phyloP scores from a whole-genome alignment of 139 green algal species.

The Mychonastes homosphaera region DNA sequence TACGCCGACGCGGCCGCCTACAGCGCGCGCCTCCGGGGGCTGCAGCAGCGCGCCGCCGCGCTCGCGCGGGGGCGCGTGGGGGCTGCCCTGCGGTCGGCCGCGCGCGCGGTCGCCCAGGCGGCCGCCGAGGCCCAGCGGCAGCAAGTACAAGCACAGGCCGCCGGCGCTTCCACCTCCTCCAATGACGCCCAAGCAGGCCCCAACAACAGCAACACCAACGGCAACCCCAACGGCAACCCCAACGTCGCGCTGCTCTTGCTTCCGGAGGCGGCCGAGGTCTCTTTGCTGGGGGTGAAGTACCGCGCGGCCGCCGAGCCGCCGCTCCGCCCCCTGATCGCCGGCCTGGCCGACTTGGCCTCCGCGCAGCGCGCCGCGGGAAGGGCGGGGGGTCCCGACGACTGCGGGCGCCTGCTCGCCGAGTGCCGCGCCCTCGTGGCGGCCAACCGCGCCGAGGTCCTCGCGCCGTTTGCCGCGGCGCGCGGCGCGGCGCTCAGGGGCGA shows the following conservation, averaged over 20 bases:
- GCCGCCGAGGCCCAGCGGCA: slow-evolving; percentile 8
- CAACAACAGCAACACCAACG: too few relatives aligned
- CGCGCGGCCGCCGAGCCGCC: slow-evolving; percentile 68
- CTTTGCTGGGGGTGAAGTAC: slow-evolving; percentile 91
- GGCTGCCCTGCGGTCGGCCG: slow-evolving; percentile 6
- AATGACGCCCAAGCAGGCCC: too few relatives aligned
- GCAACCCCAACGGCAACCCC: slow-evolving; percentile 1
- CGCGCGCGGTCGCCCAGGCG: slow-evolving; percentile 9
- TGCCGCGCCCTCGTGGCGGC: slow-evolving; percentile 46
- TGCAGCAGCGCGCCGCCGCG: slow-evolving; percentile 59
- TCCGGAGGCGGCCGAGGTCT: slow-evolving; percentile 64
- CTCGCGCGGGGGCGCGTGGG: slow-evolving; percentile 13
- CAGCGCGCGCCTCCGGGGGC: slow-evolving; percentile 71
- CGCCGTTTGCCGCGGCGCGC: slow-evolving; percentile 31
- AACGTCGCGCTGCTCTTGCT: slow-evolving; percentile 19
- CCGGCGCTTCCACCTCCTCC: not conserved
- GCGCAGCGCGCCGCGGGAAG: too few relatives aligned
- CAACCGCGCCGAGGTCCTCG: slow-evolving; percentile 59
- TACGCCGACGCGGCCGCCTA: slow-evolving; percentile 82
- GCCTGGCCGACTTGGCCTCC: not conserved
- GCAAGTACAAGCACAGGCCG: too few relatives aligned
- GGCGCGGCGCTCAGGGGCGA: slow-evolving; percentile 23
- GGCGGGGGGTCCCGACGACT: too few relatives aligned
- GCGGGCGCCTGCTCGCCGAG: slow-evolving; percentile 75
- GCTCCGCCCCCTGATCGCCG: slow-evolving; percentile 16